Percentiles rank a stretch among this genome's conserved stretches.
These are phyloP conservation scores for Chaetomium fimeti DNA, from an alignment of 495 filamentous ascomycete genomes.

Conservation along the genomic window DNA sequence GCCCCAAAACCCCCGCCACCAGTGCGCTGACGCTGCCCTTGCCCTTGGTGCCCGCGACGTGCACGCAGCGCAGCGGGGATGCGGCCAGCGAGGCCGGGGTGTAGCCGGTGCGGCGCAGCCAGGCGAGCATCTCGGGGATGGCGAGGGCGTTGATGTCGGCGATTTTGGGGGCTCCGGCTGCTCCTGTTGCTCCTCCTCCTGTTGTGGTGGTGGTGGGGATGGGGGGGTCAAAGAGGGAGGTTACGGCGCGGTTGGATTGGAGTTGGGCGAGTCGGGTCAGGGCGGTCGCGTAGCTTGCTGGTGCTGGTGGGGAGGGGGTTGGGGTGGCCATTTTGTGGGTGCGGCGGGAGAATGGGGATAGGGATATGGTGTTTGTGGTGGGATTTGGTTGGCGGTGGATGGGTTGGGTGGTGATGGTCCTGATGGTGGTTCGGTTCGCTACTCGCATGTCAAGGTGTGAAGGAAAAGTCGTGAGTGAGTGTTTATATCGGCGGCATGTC, in stretches of 20 bases:
- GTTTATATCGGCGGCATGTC: not conserved
- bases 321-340: slow-evolving; percentile 21
- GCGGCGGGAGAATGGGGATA: not conserved
- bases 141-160: slow-evolving; percentile 66
- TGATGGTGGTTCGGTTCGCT: not conserved
- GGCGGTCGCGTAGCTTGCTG: slow-evolving; percentile 37
- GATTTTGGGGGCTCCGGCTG: not conserved
- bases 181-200: not conserved
- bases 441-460: not conserved
- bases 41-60: slow-evolving; percentile 63
- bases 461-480: not conserved
- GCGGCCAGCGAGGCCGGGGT: slow-evolving; percentile 35
- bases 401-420: not conserved
- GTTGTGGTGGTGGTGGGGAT: slow-evolving; percentile 23
- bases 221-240: slow-evolving; percentile 42
- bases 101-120: slow-evolving; percentile 73
- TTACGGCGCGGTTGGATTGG: slow-evolving; percentile 70
- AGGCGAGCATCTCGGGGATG: slow-evolving; percentile 83
- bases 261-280: slow-evolving; percentile 62
- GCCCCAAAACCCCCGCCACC: slow-evolving; percentile 43
- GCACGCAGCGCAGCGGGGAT: slow-evolving; percentile 45
- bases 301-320: not conserved
- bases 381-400: slow-evolving; percentile 2
- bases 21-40: slow-evolving; percentile 57
- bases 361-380: not conserved